Percentiles rank a stretch among this genome's conserved stretches.
phyloP scores from a whole-genome alignment of 805 yeast genomes.

The Priceomyces castillae region DNA sequence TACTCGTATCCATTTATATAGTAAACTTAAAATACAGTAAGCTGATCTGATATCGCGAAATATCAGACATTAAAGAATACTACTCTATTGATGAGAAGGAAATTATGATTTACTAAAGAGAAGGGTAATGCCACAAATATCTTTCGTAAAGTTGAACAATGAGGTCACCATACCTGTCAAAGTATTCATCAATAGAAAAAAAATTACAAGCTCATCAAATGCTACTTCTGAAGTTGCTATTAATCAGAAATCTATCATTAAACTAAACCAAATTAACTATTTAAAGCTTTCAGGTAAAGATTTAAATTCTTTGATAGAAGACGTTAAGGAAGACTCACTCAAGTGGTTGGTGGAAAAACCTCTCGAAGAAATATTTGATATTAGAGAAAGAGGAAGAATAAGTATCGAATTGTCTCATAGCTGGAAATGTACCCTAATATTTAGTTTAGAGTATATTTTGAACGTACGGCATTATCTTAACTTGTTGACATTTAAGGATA shows the following conservation, averaged over 20 bases:
- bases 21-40: too few relatives aligned
- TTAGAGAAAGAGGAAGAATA: slow-evolving; percentile 3
- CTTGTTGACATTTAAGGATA: slow-evolving; percentile 10
- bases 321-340: slow-evolving; percentile 12
- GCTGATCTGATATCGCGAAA: too few relatives aligned
- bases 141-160: slow-evolving; percentile 17
- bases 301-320: slow-evolving; percentile 16
- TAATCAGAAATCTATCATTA: slow-evolving; percentile 23
- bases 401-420: slow-evolving; percentile 10
- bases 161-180: slow-evolving; percentile 18
- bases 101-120: neutral
- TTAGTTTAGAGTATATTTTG: slow-evolving; percentile 18
- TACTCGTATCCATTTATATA: too few relatives aligned
- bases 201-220: slow-evolving; percentile 13
- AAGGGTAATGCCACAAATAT: slow-evolving; percentile 10
- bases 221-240: slow-evolving; percentile 16
- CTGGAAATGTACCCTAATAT: slow-evolving; percentile 23
- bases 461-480: slow-evolving; percentile 15
- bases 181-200: slow-evolving; percentile 22
- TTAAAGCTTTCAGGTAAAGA: slow-evolving; percentile 24
- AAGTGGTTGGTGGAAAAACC: slow-evolving; percentile 5
- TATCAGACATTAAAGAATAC: too few relatives aligned
- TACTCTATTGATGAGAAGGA: too few relatives aligned
- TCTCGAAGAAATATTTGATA: slow-evolving; percentile 3
- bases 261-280: slow-evolving; percentile 20